phyloP scores from a whole-genome alignment of 176 grass and related monocot species.

The Zea luxurians region DNA sequence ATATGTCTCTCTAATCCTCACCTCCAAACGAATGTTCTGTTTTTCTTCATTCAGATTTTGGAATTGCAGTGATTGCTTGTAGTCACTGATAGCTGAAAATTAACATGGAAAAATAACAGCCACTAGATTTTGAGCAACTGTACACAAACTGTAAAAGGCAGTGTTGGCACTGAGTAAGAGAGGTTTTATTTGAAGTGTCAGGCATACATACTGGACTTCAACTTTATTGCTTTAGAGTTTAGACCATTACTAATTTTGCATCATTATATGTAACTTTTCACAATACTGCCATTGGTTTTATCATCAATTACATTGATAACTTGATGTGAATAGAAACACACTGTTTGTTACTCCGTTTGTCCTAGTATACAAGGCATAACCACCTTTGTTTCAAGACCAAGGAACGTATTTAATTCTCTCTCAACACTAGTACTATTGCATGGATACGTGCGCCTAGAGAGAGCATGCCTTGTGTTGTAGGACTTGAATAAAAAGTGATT shows the following conservation, averaged over 20 bases:
- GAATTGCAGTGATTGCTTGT: slow-evolving; percentile 88
- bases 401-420: too few relatives aligned
- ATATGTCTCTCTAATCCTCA: slow-evolving; percentile 25
- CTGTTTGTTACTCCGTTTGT: background rate
- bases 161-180: background rate
- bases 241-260: background rate
- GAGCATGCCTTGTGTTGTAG: too few relatives aligned
- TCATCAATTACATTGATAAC: background rate
- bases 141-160: background rate
- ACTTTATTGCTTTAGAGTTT: background rate
- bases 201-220: background rate
- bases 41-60: slow-evolving; percentile 98
- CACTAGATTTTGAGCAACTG: background rate
- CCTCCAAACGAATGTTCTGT: slow-evolving; percentile 90
- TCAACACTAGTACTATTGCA: too few relatives aligned
- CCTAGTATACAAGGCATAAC: too few relatives aligned
- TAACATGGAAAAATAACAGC: background rate
- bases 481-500: too few relatives aligned
- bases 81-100: slow-evolving; percentile 73
- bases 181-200: background rate
- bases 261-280: background rate
- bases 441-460: too few relatives aligned
- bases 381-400: too few relatives aligned
- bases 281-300: background rate
- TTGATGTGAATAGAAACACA: background rate